These are phyloP conservation scores for Sporothrix globosa DNA, from an alignment of 2,329 filamentous ascomycete genomes.

Conservation along the genomic window DNA sequence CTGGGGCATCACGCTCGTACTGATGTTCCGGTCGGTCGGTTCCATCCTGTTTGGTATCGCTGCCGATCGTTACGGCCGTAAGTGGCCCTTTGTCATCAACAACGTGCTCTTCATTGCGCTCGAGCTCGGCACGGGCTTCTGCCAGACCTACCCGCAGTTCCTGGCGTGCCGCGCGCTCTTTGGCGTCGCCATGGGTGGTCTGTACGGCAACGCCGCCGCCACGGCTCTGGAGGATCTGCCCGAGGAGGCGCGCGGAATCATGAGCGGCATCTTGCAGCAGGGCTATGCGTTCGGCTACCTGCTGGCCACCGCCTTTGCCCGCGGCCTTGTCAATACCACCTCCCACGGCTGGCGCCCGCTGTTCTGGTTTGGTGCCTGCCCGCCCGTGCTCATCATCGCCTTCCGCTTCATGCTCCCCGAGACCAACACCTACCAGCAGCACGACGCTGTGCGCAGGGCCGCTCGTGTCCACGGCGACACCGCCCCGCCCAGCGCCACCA, in stretches of 20 bases:
- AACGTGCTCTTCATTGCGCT: constrained; percentile 65
- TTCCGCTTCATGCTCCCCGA: constrained; percentile 38
- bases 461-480: constrained; percentile 55
- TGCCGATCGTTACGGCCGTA: constrained; percentile 78
- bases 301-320: constrained; percentile 37
- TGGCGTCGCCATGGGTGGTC: constrained; percentile 78
- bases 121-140: constrained; percentile 73
- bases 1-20: constrained; percentile 74
- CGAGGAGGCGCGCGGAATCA: constrained; percentile 70
- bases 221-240: constrained; percentile 69
- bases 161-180: constrained; percentile 74
- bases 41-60: constrained; percentile 76
- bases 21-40: constrained; percentile 74
- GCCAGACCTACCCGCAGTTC: constrained; percentile 71
- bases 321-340: constrained; percentile 63
- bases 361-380: constrained; percentile 71
- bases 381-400: constrained; percentile 56
- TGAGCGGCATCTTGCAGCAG: constrained; percentile 81
- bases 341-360: constrained; percentile 72
- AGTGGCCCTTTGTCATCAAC: constrained; percentile 82
- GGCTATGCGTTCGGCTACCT: constrained; percentile 58
- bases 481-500: constrained; percentile 62
- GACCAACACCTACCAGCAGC: constrained; percentile 36
- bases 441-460: constrained; percentile 47
- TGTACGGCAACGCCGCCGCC: constrained; percentile 77